phyloP scores from a whole-genome alignment of 208 protist genomes.

The Tritrichomonas foetus region DNA sequence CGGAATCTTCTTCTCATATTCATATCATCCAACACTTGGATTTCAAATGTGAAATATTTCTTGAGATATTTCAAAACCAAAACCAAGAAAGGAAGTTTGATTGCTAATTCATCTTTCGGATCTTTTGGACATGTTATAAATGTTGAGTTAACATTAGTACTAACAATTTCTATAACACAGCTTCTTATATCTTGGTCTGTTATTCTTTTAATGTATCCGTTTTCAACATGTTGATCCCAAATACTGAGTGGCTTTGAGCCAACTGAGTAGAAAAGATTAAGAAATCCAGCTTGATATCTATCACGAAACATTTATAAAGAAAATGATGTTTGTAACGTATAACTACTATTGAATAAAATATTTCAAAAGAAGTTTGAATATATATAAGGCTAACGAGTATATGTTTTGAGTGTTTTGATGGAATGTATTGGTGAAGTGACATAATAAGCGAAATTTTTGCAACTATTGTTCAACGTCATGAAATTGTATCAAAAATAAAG shows the following conservation, averaged over 20 bases:
- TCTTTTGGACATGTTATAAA: slow-evolving; percentile 93
- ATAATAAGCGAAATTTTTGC: no score
- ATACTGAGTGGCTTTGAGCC: slow-evolving; percentile 91
- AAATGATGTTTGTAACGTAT: no score
- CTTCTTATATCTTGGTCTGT: slow-evolving; percentile 98
- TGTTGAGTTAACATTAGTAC: slow-evolving; percentile 92
- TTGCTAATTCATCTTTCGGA: slow-evolving; percentile 90
- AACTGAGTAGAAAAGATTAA: slow-evolving; percentile 97
- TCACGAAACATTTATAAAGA: slow-evolving; percentile 88
- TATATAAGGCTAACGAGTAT: no score
- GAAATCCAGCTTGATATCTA: slow-evolving; percentile 93
- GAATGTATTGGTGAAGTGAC: no score
- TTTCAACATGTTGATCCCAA: slow-evolving; percentile 89
- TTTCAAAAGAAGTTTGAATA: no score
- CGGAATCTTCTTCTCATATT: slow-evolving; percentile 91
- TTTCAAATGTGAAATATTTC: slow-evolving; percentile 99
- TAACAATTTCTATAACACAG: slow-evolving; percentile 93
- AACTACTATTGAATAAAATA: no score
- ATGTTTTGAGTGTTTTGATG: no score
- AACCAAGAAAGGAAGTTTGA: slow-evolving; percentile 97
- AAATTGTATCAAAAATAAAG: no score
- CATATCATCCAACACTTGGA: slow-evolving; percentile 97
- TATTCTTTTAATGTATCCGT: slow-evolving; percentile 95
- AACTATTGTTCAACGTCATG: no score
- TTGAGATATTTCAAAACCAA: slow-evolving; percentile 82